phyloP scores from a whole-genome alignment of 768 basidiomycete genomes.

The Omphalotus guepiniiformis region DNA sequence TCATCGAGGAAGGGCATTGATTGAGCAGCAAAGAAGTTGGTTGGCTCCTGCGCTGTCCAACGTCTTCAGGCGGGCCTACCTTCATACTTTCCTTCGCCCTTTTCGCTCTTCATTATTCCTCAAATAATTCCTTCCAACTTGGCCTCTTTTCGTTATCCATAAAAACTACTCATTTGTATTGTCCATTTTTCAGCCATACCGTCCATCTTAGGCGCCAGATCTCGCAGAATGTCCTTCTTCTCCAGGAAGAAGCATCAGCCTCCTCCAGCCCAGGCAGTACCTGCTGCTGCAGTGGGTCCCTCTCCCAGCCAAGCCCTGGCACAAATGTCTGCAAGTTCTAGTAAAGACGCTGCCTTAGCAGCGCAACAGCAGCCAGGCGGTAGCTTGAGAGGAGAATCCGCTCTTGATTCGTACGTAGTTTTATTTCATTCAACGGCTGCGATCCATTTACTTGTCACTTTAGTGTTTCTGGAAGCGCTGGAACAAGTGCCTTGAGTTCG shows the following conservation, averaged over 20 bases:
- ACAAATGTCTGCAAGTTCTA: conserved; percentile 39
- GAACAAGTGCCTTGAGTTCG: conserved; percentile 1
- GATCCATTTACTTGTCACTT: conserved; percentile 9
- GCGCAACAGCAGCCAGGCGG: conserved; percentile 22
- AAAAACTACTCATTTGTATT: conserved; percentile 2
- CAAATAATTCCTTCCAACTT: conserved; percentile 1
- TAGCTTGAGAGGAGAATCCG: conserved; percentile 12
- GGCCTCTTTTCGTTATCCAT: not conserved
- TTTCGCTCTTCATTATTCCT: not conserved
- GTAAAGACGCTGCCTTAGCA: conserved; percentile 14
- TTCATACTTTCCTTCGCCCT: not conserved
- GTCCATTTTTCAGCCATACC: conserved; percentile 49
- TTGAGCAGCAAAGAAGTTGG: not conserved
- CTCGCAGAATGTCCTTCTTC: conserved; percentile 92
- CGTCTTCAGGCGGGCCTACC: conserved; percentile 5
- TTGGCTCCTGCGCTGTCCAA: not conserved
- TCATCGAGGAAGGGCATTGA: not conserved
- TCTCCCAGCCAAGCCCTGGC: conserved; percentile 67
- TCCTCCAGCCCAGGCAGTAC: conserved; percentile 36
- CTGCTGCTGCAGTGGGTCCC: conserved; percentile 54
- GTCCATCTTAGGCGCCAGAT: conserved; percentile 56
- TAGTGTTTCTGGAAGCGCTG: conserved; percentile 8
- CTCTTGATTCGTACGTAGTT: conserved; percentile 32
- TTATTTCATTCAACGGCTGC: too few relatives aligned
- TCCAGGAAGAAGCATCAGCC: conserved; percentile 77